Base-by-base conservation (phyloP, 164 flowering plant genomes). In the Magnolia officinalis region DNA sequence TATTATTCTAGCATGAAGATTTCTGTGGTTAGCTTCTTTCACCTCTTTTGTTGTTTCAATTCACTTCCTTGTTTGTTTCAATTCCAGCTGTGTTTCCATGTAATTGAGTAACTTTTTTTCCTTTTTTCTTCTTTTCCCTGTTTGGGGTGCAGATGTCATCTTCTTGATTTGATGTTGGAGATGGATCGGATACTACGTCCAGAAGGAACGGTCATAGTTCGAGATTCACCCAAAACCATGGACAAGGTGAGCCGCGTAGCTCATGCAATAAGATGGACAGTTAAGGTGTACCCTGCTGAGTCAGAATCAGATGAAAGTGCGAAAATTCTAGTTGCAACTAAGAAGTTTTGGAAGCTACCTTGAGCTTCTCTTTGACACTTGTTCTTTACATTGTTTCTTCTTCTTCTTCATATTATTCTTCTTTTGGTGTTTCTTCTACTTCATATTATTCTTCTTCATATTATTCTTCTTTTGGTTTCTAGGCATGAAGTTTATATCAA, bases 101-200 rank as follows among this genome's bases (percentile, higher is more conserved):
- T 45, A 49, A 29, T 69, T 8, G 45, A 18, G 19, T 26, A 26
- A 26, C 29, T 26, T 26, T 26, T 26, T 26, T 19, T 71, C 8
- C 1, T 9, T 71, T 71, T 71, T n/a, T 20, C 7, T 16, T 45
- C 58, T 23, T 16, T 71, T 11, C 18, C 13, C 61, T 55, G 18
- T 72, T 72, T 72, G 74, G 18, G 0, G 21, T 80, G 79, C 88
- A 95, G 99, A 84, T 95, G 98, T 83, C 88, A 85, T 83, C 87
- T 93, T 63, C 93, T 93, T 72, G 97, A 93, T 86, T 66, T 95
- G 76, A 89, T 92, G 92, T 92, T 91, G 63, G 97, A 95, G 82
- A 90, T 93, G 65, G 99, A 95, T 77, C 78, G 98, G 52, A 88
- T 95, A n/a, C 76, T 93, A 79, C 95, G 99, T 64, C 99, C 98